These are phyloP conservation scores for Lodderomyces metapsilosis DNA, from an alignment of 1,139 yeast species.

Conservation along the genomic window DNA sequence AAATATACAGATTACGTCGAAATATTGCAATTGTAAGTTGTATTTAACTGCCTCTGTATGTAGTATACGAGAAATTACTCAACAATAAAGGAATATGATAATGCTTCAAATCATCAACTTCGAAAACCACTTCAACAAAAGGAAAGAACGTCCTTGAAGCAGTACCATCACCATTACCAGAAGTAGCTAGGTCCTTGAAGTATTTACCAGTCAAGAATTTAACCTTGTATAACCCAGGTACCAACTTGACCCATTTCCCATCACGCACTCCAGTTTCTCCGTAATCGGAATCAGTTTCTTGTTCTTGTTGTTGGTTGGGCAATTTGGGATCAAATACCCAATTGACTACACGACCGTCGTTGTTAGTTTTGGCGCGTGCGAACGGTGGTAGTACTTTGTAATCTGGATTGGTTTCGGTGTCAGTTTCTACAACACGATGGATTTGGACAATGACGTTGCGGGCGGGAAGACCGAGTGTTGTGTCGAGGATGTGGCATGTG, in stretches of 20 bases:
- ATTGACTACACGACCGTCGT: slow-evolving; percentile 70
- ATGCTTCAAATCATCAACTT: slow-evolving; percentile 62
- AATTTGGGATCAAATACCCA: slow-evolving; percentile 56
- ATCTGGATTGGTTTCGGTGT: too few species aligned
- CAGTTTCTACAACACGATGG: slow-evolving; percentile 17
- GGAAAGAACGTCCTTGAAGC: slow-evolving; percentile 66
- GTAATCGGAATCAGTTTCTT: slow-evolving; percentile 16
- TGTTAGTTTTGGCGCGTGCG: slow-evolving; percentile 66
- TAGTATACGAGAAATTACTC: slow-evolving; percentile 82
- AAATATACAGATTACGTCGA: too few species aligned
- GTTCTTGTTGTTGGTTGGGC: background rate
- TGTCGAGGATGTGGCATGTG: slow-evolving; percentile 86
- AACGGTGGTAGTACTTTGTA: slow-evolving; percentile 34
- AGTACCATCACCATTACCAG: background rate
- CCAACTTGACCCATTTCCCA: slow-evolving; percentile 42
- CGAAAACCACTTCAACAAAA: slow-evolving; percentile 73
- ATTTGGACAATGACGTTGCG: slow-evolving; percentile 56
- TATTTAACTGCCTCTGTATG: slow-evolving; percentile 73
- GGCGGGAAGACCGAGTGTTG: slow-evolving; percentile 83
- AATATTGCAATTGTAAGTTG: too few species aligned
- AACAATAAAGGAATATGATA: slow-evolving; percentile 84
- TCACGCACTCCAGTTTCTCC: slow-evolving; percentile 38
- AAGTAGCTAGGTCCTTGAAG: slow-evolving; percentile 28
- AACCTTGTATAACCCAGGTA: slow-evolving; percentile 68
- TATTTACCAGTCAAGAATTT: slow-evolving; percentile 73